These are phyloP conservation scores for Lipomyces mesembrius DNA, from an alignment of 805 yeast genomes.

Conservation along the genomic window DNA sequence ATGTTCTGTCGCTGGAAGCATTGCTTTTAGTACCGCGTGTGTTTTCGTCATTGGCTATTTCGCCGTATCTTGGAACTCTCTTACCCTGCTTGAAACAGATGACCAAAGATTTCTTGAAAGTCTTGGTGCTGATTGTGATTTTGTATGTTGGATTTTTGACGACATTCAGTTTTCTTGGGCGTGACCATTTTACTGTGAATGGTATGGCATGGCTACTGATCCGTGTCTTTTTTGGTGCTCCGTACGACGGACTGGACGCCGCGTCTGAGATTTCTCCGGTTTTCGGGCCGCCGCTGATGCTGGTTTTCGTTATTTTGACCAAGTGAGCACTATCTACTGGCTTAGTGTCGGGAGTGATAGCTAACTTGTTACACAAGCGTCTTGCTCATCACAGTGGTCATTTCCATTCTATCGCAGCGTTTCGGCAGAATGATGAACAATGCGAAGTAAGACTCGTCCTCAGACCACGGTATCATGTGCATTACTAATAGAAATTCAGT, in stretches of 20 bases:
- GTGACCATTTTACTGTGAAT: conserved; percentile 40
- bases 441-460: conserved; percentile 36
- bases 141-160: conserved; percentile 45
- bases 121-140: conserved; percentile 41
- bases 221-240: conserved; percentile 45
- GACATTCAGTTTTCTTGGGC: conserved; percentile 44
- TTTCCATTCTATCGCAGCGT: conserved; percentile 45
- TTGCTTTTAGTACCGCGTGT: conserved; percentile 44
- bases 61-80: conserved; percentile 46
- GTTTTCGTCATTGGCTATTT: conserved; percentile 43
- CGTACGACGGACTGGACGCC: conserved; percentile 44
- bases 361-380: conserved; percentile 27
- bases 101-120: conserved; percentile 44
- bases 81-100: conserved; percentile 45
- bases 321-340: conserved; percentile 11
- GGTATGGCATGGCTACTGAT: conserved; percentile 45
- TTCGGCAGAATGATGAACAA: conserved; percentile 45
- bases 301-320: conserved; percentile 43
- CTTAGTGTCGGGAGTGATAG: neutral
- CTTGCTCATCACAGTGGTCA: conserved; percentile 44
- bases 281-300: conserved; percentile 45
- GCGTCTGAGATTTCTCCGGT: conserved; percentile 42
- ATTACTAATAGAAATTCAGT: conserved; percentile 15
- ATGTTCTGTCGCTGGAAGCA: conserved; percentile 44
- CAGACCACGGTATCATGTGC: neutral